Base-by-base conservation (phyloP, 345 rosid species). In the Eucalyptus tenuipes region DNA sequence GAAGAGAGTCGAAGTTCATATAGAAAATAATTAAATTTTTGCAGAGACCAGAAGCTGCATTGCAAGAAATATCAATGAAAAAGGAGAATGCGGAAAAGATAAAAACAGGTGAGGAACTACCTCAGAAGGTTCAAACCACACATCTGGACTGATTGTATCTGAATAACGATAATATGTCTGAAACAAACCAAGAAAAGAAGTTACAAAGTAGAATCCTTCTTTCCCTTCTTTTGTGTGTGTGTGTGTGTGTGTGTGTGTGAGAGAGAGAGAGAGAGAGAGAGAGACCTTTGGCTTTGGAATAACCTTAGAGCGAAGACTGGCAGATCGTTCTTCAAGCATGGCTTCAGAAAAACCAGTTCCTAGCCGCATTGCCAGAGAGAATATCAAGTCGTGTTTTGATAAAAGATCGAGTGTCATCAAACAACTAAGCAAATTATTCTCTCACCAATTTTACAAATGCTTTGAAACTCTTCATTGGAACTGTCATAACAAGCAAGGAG, bases 71-170 rank as follows among this genome's bases (percentile, higher is more conserved):
- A 85, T 66, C 61, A 22, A 15, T 45, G 44, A 49, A 50, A 24
- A 71, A 44, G 49, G 25, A 86, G 37, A 88, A 31, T 57, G 87
- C 29, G 81, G 33, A 86, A 31, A 31, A n/a, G n/a, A 59, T 71
- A 71, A 33, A 13, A 45, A 49, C 40, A 75, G 66, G 50, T n/a
- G 75, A 55, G 18, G 68, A 88, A 37, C 52, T 94, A 98, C 99
- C 99, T 97, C 98, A 49, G 94, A 88, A 64, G 99, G 95, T 91
- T 97, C 98, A 88, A 98, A 95, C 98, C 99, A 98, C 90, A 96
- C 99, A 92, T 98, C 98, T 86, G 99, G 99, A 68, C 91, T 93
- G 86, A 95, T 87, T 49, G 92, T 88, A 68, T 95, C 98, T 86
- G 93, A 94, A 92, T 89, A 94, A 81, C 96, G 94, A 87, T 95